phyloP scores from a whole-genome alignment of 768 basidiomycete species.

The Collybia mongolica region DNA sequence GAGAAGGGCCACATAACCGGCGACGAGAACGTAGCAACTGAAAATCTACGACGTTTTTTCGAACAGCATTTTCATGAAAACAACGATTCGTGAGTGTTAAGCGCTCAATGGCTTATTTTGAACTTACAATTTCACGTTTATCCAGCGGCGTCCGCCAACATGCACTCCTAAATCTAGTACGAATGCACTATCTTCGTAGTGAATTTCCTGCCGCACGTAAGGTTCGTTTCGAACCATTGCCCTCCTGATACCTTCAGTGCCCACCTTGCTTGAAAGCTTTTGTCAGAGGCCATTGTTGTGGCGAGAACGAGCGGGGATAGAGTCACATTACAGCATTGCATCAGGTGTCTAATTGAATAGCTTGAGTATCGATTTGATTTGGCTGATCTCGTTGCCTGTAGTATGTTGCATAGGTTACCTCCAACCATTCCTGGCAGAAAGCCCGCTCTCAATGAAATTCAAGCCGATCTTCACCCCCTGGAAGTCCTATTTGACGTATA shows the following conservation, averaged over 20 bases:
- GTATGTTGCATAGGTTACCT: constrained; percentile 73
- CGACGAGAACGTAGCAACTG: constrained; percentile 67
- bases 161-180: constrained; percentile 73
- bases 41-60: constrained; percentile 75
- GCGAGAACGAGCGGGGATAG: constrained; percentile 72
- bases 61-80: constrained; percentile 83
- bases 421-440: constrained; percentile 42
- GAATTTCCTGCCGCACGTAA: constrained; percentile 70
- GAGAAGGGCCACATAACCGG: constrained; percentile 63
- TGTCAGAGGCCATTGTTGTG: constrained; percentile 77
- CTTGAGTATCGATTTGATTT: too few species aligned
- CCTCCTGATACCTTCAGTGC: too few species aligned
- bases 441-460: constrained; percentile 67
- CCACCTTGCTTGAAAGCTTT: constrained; percentile 39
- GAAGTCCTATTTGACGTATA: constrained; percentile 77
- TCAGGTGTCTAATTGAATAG: constrained; percentile 43
- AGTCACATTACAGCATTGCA: constrained; percentile 74
- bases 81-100: constrained; percentile 69
- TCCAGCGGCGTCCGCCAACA: constrained; percentile 75
- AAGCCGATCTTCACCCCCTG: constrained; percentile 71
- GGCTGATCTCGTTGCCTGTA: constrained; percentile 21
- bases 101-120: not conserved
- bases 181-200: constrained; percentile 71
- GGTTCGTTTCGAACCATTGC: constrained; percentile 30
- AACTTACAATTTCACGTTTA: not conserved